phyloP scores from a whole-genome alignment of 108 stramenopile species.

The Pseudonitzschia pungens region DNA sequence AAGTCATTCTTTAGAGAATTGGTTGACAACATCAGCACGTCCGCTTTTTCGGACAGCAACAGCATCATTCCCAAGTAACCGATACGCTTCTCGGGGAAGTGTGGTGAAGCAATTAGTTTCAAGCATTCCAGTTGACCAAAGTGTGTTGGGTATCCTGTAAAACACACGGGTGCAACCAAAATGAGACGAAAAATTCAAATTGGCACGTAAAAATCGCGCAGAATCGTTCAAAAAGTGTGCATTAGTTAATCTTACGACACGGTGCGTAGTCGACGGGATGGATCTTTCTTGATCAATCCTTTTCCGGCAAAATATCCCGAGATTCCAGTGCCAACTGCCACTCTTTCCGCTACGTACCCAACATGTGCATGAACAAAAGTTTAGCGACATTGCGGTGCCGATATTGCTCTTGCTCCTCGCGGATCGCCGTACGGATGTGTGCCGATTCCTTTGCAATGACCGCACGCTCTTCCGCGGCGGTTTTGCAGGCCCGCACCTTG shows the following conservation, averaged over 20 bases:
- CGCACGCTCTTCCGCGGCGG: conserved; percentile 98
- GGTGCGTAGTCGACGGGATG: background rate
- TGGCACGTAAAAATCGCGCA: conserved; percentile 1
- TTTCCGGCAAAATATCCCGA: background rate
- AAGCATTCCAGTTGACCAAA: conserved; percentile 99
- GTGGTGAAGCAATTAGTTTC: conserved; percentile 96
- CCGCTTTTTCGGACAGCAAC: conserved; percentile 94
- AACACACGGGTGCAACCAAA: background rate
- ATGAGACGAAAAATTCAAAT: background rate
- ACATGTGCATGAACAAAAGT: conserved; percentile 99
- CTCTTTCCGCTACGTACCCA: conserved; percentile 57
- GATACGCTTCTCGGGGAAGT: conserved; percentile 98
- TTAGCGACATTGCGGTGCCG: conserved; percentile 99
- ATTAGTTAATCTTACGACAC: too few relatives aligned
- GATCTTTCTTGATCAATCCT: conserved; percentile 5
- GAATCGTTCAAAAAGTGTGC: background rate
- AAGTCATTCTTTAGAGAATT: conserved; percentile 94
- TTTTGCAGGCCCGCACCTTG: conserved; percentile 98
- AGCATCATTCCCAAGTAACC: conserved; percentile 96
- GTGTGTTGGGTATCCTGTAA: conserved; percentile 96
- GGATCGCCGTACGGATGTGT: conserved; percentile 98
- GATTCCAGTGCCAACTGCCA: background rate
- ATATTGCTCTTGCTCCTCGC: conserved; percentile 96
- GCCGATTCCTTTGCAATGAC: conserved; percentile 98
- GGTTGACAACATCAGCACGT: conserved; percentile 98